A percentile compares a stretch with the other conserved stretches of the same genome.
These are phyloP conservation scores for Amylocarpus encephaloides DNA, from an alignment of 2,329 filamentous ascomycete genomes.

Conservation along the genomic window DNA sequence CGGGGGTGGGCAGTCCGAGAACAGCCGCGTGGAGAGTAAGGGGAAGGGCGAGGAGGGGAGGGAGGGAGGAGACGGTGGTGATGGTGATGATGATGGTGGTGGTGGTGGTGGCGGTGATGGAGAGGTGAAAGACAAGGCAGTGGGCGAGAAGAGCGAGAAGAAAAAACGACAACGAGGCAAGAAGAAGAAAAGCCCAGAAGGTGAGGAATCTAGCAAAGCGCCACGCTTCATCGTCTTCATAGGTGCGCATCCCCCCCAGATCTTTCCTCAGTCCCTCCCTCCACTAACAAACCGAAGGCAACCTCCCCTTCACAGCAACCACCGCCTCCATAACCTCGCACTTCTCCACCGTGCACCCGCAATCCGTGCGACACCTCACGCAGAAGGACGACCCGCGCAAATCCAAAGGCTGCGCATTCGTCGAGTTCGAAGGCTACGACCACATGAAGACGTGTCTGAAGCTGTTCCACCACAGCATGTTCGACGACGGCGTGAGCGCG, in stretches of 20 bases:
- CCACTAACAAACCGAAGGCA: slow-evolving; percentile 54
- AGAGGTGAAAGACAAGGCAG: neutral
- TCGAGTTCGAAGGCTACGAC: slow-evolving; percentile 83
- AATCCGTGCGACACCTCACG: slow-evolving; percentile 65
- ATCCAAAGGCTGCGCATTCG: slow-evolving; percentile 73
- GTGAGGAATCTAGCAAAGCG: slow-evolving; percentile 14
- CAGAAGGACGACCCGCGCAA: slow-evolving; percentile 55
- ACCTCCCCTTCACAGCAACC: slow-evolving; percentile 81
- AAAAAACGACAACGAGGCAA: slow-evolving; percentile 34
- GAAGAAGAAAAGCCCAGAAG: slow-evolving; percentile 21
- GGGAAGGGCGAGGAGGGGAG: neutral
- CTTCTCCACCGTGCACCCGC: slow-evolving; percentile 69
- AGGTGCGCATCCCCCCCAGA: slow-evolving; percentile 38
- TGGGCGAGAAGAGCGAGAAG: slow-evolving; percentile 30
- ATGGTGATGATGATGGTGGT: neutral
- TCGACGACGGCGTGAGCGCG: slow-evolving; percentile 49
- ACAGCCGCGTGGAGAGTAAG: slow-evolving; percentile 1
- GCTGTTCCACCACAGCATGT: slow-evolving; percentile 80
- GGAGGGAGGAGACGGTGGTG: neutral
- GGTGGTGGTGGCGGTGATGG: neutral
- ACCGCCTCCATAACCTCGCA: slow-evolving; percentile 62
- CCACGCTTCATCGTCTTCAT: slow-evolving; percentile 73
- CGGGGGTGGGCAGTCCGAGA: slow-evolving; percentile 12
- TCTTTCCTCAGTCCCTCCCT: neutral
- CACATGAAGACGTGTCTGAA: slow-evolving; percentile 90